Conservation (phyloP, 805 yeast genomes). For the Wickerhamiella slavikovae region DNA sequence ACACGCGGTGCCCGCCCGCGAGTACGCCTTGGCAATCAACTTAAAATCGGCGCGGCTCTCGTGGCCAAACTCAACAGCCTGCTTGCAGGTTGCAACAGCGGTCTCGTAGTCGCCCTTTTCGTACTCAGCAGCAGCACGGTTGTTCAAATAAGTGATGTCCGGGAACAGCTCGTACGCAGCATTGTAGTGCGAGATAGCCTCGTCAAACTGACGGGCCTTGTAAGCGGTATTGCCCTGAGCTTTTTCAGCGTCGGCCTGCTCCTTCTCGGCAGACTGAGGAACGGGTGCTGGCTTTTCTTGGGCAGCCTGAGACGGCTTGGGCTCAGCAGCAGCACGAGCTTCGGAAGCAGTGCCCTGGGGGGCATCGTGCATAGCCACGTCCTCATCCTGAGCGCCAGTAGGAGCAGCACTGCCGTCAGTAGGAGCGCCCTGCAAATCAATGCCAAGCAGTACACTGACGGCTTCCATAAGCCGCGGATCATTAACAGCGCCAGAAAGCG, state of each 20-base stretch:
- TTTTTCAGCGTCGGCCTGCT: constrained; percentile 32
- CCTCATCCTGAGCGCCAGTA: constrained; percentile 12
- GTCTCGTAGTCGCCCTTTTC: constrained; percentile 85
- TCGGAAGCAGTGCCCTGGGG: constrained; percentile 10
- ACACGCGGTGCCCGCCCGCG: constrained; percentile 72
- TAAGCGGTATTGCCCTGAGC: constrained; percentile 72
- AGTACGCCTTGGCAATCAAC: constrained; percentile 76
- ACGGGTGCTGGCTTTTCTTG: constrained; percentile 16
- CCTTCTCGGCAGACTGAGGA: constrained; percentile 18
- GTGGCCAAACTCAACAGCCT: constrained; percentile 79
- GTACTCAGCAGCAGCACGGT: constrained; percentile 93
- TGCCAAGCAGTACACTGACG: constrained; percentile 69
- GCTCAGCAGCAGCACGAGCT: constrained; percentile 13
- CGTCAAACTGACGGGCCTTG: constrained; percentile 76
- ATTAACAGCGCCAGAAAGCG: constrained; percentile 44
- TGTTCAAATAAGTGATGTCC: constrained; percentile 86
- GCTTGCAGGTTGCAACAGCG: constrained; percentile 60
- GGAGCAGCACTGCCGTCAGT: constrained; percentile 13
- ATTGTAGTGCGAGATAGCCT: constrained; percentile 70
- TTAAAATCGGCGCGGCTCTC: constrained; percentile 82
- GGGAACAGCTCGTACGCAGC: constrained; percentile 64
- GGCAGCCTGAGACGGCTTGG: constrained; percentile 11
- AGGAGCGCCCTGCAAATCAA: constrained; percentile 26
- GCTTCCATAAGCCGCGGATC: constrained; percentile 82
- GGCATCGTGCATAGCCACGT: constrained; percentile 5